These are phyloP conservation scores for Zalaria sp. DNA, from an alignment of 2,329 filamentous ascomycete species.

Conservation along the genomic window DNA sequence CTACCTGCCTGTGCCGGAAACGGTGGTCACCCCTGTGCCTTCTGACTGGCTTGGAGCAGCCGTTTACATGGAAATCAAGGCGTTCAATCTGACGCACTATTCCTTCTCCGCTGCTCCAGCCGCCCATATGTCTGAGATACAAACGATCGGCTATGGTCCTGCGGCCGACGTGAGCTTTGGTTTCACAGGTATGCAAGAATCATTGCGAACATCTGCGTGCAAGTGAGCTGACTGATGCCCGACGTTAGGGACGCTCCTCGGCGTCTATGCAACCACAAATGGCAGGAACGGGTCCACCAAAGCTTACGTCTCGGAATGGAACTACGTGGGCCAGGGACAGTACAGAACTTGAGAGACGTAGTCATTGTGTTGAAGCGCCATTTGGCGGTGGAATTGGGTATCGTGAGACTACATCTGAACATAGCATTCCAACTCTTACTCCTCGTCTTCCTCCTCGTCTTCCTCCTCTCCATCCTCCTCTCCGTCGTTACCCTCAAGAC, in stretches of 20 bases:
- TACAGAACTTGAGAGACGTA: slow-evolving; percentile 12
- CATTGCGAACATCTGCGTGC: neutral
- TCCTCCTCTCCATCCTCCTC: slow-evolving; percentile 23
- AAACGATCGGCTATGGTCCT: slow-evolving; percentile 11
- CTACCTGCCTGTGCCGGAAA: slow-evolving; percentile 23
- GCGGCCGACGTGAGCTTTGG: slow-evolving; percentile 17
- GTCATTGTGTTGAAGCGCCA: too few relatives aligned
- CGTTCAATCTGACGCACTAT: slow-evolving; percentile 33
- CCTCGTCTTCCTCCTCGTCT: slow-evolving; percentile 6
- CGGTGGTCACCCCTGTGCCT: slow-evolving; percentile 26
- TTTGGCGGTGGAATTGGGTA: too few relatives aligned
- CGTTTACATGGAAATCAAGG: slow-evolving; percentile 28
- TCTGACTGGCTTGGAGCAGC: slow-evolving; percentile 19
- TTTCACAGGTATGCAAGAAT: slow-evolving; percentile 15
- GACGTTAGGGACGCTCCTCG: slow-evolving; percentile 27
- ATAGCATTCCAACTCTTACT: neutral
- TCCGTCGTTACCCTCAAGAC: slow-evolving; percentile 35
- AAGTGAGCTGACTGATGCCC: neutral
- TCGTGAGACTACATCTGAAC: too few relatives aligned
- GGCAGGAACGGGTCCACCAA: slow-evolving; percentile 28
- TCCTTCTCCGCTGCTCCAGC: slow-evolving; percentile 15
- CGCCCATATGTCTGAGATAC: slow-evolving; percentile 4
- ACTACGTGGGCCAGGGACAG: slow-evolving; percentile 26
- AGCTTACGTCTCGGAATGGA: slow-evolving; percentile 36
- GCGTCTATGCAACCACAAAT: slow-evolving; percentile 40